These are phyloP conservation scores for Achlya hypogyna DNA, from an alignment of 352 stramenopile genomes.

Conservation along the genomic window DNA sequence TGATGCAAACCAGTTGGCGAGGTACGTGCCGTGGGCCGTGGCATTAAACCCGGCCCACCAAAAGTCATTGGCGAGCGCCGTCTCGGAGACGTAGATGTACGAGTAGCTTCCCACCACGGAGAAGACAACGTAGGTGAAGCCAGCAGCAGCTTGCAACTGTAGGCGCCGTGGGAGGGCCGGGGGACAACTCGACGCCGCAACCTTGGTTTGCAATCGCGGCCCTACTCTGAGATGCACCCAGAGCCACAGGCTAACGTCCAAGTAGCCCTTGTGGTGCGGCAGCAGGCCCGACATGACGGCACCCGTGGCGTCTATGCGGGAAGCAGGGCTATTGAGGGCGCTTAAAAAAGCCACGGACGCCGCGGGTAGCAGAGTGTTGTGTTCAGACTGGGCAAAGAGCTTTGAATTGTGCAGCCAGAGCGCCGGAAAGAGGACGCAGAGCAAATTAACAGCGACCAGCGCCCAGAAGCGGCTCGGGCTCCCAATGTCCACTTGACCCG, in stretches of 20 bases:
- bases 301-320: background rate
- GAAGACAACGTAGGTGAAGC: background rate
- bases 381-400: background rate
- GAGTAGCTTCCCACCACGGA: background rate
- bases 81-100: background rate
- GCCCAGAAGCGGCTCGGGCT: background rate
- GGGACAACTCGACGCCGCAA: background rate
- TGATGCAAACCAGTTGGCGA: constrained; percentile 2
- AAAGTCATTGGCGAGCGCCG: constrained; percentile 1
- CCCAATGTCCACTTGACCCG: background rate
- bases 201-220: background rate
- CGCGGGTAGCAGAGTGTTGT: background rate
- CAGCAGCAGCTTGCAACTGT: background rate
- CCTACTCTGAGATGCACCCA: background rate
- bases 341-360: background rate
- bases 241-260: constrained; percentile 9
- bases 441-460: background rate
- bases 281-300: background rate
- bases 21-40: constrained; percentile 3
- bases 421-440: background rate
- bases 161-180: background rate
- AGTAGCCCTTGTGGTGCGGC: background rate
- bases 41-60: constrained; percentile 11
- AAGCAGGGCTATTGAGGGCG: background rate
- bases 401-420: background rate